Evolutionary conservation across 2,329 filamentous ascomycete genomes (phyloP), one percentile per base, ranked within the genome.

Genomic region (Salinomyces thailandicus): DNA sequence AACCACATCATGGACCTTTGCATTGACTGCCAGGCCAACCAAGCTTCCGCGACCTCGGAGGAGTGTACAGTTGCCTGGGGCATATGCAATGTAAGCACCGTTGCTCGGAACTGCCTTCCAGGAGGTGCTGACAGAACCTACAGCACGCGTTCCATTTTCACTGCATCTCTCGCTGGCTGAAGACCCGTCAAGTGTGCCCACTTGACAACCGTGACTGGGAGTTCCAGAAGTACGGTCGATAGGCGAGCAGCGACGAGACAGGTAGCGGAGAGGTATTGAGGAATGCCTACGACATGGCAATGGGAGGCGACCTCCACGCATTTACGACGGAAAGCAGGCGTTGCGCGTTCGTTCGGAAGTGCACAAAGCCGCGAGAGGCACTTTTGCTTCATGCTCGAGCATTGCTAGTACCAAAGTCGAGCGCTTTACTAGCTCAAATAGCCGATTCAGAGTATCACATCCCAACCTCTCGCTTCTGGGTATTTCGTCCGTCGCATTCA

Each of bases 1-100:
- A 98, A 98, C 62, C 91, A 98, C 62, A 98, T 98, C 63, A 98
- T 98, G 91, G 91, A 98, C 62, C 72, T 98, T 18, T 98, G 91
- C 62, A 98, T 98, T 53, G 91, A 98, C 60, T 98, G 91, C 60
- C 91, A 98, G 68, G 91, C 91, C 39, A 98, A 98, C 62, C 91
- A 98, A 65, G 87, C 89, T 24, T 95, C 87, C 12, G 87, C 89
- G 29, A 95, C 91, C 1, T 95, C 84, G 47, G 91, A 98, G 57
- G 91, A 98, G 63, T 98, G 91, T 62, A 98, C 91, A 22, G 91
- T 98, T 16, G 91, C 91, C 17, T 98, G 91, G 91, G 91, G 91
- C 37, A 95, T 96, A 45, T 98, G 91, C 72, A 98, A 98, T 59
- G 91, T 95, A 66, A 64, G 84, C 71, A 31, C n/a, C 5, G 13